These are phyloP conservation scores for Aspergillus carlsbadensis DNA, from an alignment of 495 filamentous ascomycete genomes.

Conservation along the genomic window DNA sequence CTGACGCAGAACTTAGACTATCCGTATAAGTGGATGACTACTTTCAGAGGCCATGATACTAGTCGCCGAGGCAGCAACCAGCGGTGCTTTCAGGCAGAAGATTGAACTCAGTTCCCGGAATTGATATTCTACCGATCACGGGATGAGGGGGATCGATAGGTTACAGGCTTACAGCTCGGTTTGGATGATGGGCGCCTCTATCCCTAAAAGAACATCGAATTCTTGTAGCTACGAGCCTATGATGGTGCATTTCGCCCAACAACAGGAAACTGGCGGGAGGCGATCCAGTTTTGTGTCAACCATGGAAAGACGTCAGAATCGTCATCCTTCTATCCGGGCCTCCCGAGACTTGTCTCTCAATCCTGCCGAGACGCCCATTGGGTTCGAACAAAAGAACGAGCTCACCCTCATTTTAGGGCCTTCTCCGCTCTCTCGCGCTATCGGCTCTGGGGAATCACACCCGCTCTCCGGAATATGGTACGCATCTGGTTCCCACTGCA, in stretches of 20 bases:
- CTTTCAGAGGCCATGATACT: too few relatives aligned
- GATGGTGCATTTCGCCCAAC: too few relatives aligned
- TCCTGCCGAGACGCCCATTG: neutral
- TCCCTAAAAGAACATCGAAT: neutral
- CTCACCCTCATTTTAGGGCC: neutral
- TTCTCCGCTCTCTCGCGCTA: too few relatives aligned
- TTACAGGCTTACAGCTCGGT: neutral
- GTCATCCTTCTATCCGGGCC: constrained; percentile 1
- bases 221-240: neutral
- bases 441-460: neutral
- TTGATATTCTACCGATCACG: neutral
- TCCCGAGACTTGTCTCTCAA: neutral
- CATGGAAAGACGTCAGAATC: neutral
- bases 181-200: neutral
- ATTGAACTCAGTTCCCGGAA: neutral
- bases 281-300: neutral
- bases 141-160: constrained; percentile 16
- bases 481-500: neutral
- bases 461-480: neutral
- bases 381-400: neutral
- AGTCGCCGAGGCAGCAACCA: too few relatives aligned
- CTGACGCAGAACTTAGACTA: too few relatives aligned
- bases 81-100: too few relatives aligned
- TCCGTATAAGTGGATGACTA: too few relatives aligned
- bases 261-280: too few relatives aligned